Conservation (phyloP, 257 asterid genomes). For the Gentiana straminea region DNA sequence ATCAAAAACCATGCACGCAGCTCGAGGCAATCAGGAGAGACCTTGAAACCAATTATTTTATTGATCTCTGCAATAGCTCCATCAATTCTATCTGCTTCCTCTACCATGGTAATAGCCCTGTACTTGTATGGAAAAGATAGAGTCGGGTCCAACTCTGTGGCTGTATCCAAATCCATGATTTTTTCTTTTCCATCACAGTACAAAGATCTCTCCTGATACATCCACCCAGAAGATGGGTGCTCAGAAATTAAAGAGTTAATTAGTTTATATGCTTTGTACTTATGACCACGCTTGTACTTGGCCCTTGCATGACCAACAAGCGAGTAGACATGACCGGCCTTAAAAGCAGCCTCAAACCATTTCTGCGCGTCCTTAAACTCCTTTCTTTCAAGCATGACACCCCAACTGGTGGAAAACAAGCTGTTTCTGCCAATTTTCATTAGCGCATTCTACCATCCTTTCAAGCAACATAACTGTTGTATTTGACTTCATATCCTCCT, state of each 20-base stretch:
- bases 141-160: slow-evolving; percentile 87
- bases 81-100: slow-evolving; percentile 41
- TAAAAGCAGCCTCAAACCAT: slow-evolving; percentile 72
- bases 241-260: slow-evolving; percentile 70
- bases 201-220: slow-evolving; percentile 89
- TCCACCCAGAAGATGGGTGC: slow-evolving; percentile 72
- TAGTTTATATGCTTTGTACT: slow-evolving; percentile 66
- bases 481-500: slow-evolving; percentile 70
- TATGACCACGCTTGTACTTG: slow-evolving; percentile 79
- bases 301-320: slow-evolving; percentile 76
- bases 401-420: slow-evolving; percentile 80
- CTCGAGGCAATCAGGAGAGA: slow-evolving; percentile 88
- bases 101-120: slow-evolving; percentile 52
- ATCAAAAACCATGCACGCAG: slow-evolving; percentile 92
- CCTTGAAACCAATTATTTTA: slow-evolving; percentile 67
- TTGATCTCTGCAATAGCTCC: slow-evolving; percentile 69
- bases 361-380: slow-evolving; percentile 90
- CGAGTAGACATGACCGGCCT: slow-evolving; percentile 73
- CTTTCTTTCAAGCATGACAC: slow-evolving; percentile 75
- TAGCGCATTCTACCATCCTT: slow-evolving; percentile 73
- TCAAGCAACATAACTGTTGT: slow-evolving; percentile 79
- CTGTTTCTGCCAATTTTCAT: slow-evolving; percentile 71
- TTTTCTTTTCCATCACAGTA: slow-evolving; percentile 68
- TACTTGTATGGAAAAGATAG: slow-evolving; percentile 80
- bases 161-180: slow-evolving; percentile 54